Percentiles rank a stretch among this genome's conserved stretches.
phyloP scores from a whole-genome alignment of 371 early-diverging fungal species.

The Rhizopus delemar region DNA sequence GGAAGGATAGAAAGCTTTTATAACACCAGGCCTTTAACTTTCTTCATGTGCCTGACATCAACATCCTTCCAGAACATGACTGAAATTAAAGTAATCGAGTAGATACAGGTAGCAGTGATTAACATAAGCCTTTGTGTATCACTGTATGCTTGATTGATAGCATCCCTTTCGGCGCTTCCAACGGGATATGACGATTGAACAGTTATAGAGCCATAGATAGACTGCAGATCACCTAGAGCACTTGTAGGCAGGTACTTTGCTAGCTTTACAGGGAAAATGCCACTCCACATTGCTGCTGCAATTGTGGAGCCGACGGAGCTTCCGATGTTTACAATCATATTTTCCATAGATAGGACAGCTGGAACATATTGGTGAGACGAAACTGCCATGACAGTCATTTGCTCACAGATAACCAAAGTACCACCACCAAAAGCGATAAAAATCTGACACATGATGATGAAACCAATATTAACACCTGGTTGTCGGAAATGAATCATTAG shows the following conservation, averaged over 20 bases:
- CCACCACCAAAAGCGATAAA: conserved; percentile 27
- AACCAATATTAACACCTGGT: conserved; percentile 23
- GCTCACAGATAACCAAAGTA: conserved; percentile 27
- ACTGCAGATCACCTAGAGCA: conserved; percentile 2
- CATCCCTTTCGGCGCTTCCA: conserved; percentile 18
- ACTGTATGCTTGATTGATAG: conserved; percentile 19
- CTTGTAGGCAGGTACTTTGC: conserved; percentile 16
- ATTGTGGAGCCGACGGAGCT: conserved; percentile 20
- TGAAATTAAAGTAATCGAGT: conserved; percentile 11
- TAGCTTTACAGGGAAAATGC: conserved; percentile 23
- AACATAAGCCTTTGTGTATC: conserved; percentile 23
- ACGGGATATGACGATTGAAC: conserved; percentile 17
- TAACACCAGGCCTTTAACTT: conserved; percentile 11
- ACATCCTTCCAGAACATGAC: conserved; percentile 22
- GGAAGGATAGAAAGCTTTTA: neutral
- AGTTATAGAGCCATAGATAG: conserved; percentile 17
- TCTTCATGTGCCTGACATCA: conserved; percentile 17
- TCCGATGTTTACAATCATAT: conserved; percentile 14
- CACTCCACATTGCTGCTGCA: conserved; percentile 22
- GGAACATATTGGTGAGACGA: conserved; percentile 17
- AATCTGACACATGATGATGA: conserved; percentile 25
- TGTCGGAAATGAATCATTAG: conserved; percentile 25
- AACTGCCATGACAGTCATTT: conserved; percentile 29
- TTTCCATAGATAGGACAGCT: conserved; percentile 21
- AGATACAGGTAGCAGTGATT: conserved; percentile 20